Base-by-base conservation (phyloP, 2,329 filamentous ascomycete genomes). In the Diplodia sapinea region DNA sequence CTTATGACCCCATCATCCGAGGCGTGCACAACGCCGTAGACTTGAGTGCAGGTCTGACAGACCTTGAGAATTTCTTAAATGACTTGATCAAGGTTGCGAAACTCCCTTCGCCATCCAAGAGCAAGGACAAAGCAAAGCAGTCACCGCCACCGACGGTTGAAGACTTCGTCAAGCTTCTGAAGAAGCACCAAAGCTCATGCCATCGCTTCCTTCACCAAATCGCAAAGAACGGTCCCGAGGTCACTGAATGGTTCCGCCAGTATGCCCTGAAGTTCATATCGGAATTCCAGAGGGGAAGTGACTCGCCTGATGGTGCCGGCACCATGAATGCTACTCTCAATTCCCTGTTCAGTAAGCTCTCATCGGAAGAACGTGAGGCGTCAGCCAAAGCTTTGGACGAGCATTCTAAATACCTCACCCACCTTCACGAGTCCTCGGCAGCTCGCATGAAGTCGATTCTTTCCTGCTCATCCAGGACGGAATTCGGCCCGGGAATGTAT, bases 1-100 rank as follows among this genome's bases (percentile, higher is more conserved):
- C 89, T 1, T 92, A 91, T 71, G 91, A 93, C 64, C 90, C 90
- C 0, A 87, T 93, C 68, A 92, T 95, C 67, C 85, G 91, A 26
- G 81, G 84, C 3, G 82, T 94, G 7, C 92, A 94, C 75, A 86
- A 91, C 65, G 85, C 86, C 2, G 85, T 93, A 29, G 89, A 94
- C 73, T 82, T 94, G 6, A 87, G 87, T 40, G 88, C 88, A 49
- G 90, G 91, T 23, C 77, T 94, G 7, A 84, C 84, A 47, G 88
- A 91, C 43, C 81, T 86, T 1, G 88, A 94, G 74, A 82, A 80
- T 11, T 93, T 95, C 73, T 75, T 94, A 26, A 85, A 86, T 6
- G 91, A 93, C 70, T 85, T 94, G 68, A 87, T 95, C 75, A 87
- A 87, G 69, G 83, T 74, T 3, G 78, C 80, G 11, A 82, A 83